Evolutionary conservation across 2,329 filamentous ascomycete genomes (phyloP), one percentile per base, ranked within the genome.

Genomic region (Aspergillus ustus): DNA sequence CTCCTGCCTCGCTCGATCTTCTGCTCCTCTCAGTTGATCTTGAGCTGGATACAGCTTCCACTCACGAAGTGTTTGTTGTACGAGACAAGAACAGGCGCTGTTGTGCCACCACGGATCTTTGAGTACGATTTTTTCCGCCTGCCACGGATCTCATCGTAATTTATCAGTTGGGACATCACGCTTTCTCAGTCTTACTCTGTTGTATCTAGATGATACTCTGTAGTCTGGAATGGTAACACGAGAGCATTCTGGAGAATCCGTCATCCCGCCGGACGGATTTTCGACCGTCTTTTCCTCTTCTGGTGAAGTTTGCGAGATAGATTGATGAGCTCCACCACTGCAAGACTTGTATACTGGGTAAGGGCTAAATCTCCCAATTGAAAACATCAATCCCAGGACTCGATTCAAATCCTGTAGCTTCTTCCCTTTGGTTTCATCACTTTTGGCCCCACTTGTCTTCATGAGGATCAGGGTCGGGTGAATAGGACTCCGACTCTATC

Each of bases 1-100:
- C 81, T 82, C 79, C 79, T 80, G 73, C 81, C 81, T 82, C 78
- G 81, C 81, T 83, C 81, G 80, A 72, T 81, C 77, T 74, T 69
- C 70, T 66, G 70, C 55, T 65, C 64, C 61, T 63, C 57, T 73
- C 68, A 65, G 70, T 68, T 73, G 70, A 73, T 76, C 73, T 78
- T 77, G 76, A 78, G 75, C 76, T 77, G 74, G 76, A 78, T 78
- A 65, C 75, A 73, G 61, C 59, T 51, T n/a, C 20, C 43, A 25
- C 28, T 45, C 28, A 64, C 61, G 64, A 61, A 60, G 60, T 65
- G 57, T 60, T 52, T 55, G 44, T 59, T 75, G 79, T 76, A 81
- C 71, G 80, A 80, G 81, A 83, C 81, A 68, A 83, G 76, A 83
- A 69, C 46, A 70, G 77, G 70, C 63, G 9, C 34, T 40, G 5